Conservation (phyloP, 1,284 basidiomycete species). For the Ganoderma boninense region DNA sequence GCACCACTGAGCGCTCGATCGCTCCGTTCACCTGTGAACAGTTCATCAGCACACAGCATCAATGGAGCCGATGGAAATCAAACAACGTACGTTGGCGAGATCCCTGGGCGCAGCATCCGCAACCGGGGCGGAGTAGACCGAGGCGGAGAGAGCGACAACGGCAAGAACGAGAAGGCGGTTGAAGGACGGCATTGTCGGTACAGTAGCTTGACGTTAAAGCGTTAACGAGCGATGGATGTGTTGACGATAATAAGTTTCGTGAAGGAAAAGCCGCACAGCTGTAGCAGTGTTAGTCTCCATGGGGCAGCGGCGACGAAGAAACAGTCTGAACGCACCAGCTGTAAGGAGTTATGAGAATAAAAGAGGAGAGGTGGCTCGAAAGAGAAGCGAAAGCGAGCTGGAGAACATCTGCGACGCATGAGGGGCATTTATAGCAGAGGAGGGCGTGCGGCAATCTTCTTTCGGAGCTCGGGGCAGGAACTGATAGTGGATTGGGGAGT, state of each 20-base stretch:
- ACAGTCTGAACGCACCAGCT: neutral
- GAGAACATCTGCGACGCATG: neutral
- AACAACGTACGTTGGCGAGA: neutral
- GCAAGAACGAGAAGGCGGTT: neutral
- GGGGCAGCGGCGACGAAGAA: neutral
- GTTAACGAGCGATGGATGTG: neutral
- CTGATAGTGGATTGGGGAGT: neutral
- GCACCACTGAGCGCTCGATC: neutral
- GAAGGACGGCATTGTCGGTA: neutral
- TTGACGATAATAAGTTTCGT: neutral
- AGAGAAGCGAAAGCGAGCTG: slow-evolving; percentile 2
- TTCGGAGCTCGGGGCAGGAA: neutral
- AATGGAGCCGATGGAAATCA: neutral
- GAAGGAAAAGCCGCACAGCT: slow-evolving; percentile 10
- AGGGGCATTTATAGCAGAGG: neutral
- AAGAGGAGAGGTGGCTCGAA: slow-evolving; percentile 4
- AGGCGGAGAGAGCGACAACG: neutral
- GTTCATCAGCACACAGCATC: neutral
- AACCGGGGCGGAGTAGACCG: slow-evolving; percentile 1
- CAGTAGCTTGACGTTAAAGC: neutral
- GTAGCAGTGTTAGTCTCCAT: neutral
- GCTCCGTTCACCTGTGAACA: neutral
- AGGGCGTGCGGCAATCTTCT: neutral
- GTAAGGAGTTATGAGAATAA: neutral
- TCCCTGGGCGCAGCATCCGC: neutral